Evolutionary conservation across 768 basidiomycete species (phyloP).

Genomic region (Tubosaeta sp.): DNA sequence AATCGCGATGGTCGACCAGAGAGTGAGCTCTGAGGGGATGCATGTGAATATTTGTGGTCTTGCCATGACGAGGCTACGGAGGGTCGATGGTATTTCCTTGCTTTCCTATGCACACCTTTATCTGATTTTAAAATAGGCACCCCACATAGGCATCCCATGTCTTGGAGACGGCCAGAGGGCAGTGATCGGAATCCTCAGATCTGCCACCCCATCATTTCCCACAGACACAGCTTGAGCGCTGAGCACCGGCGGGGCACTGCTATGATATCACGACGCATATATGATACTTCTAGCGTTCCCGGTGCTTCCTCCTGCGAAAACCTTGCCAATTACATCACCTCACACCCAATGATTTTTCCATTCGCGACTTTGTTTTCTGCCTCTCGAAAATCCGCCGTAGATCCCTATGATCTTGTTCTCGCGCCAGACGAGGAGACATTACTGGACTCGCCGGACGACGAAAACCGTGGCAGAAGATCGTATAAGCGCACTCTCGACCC

Average conservation of each 20-base stretch:
- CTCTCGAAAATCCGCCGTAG: not conserved
- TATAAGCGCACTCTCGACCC: conserved; percentile 1
- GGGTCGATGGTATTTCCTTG: not conserved
- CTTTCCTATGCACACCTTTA: conserved; percentile 1
- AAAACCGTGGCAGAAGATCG: not conserved
- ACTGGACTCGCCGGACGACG: not conserved
- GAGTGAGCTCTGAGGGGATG: conserved; percentile 15
- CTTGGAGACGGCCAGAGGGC: not conserved
- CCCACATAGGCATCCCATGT: not conserved
- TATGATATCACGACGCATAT: conserved; percentile 3
- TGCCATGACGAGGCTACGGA: conserved; percentile 8
- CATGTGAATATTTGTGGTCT: conserved; percentile 3
- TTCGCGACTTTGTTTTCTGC: not conserved
- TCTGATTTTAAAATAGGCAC: conserved; percentile 5
- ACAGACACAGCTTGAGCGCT: conserved; percentile 9
- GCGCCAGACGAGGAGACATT: conserved; percentile 16
- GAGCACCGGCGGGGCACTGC: not conserved
- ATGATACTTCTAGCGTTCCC: not conserved
- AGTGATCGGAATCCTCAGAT: not conserved
- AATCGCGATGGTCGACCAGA: conserved; percentile 18
- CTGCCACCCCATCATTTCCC: not conserved
- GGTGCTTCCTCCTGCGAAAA: not conserved
- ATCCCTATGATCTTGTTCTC: conserved; percentile 13
- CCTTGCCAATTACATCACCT: not conserved
- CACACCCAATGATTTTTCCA: conserved; percentile 4